Evolutionary conservation across 148 eudicot species (phyloP).

Genomic region (Heliamphora exappendiculata): DNA sequence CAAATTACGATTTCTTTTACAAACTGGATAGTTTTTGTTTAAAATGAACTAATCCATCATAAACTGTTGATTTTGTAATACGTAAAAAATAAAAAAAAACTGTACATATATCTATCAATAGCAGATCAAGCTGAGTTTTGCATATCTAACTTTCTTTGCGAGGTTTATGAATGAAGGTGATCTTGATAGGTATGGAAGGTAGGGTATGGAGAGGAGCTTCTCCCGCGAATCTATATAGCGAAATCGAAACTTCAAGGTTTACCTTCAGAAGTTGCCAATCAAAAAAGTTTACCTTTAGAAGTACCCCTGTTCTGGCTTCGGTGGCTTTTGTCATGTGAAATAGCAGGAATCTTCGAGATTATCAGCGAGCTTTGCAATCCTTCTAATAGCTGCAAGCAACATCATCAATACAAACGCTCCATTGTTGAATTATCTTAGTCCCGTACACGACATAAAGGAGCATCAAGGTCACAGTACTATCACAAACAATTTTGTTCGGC

Average conservation of each 20-base stretch:
- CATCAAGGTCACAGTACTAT: background rate
- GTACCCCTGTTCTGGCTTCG: constrained; percentile 34
- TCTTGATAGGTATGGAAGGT: too few species aligned
- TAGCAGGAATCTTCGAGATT: constrained; percentile 60
- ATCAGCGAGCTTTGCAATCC: constrained; percentile 76
- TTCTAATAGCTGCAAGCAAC: constrained; percentile 59
- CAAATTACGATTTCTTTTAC: too few species aligned
- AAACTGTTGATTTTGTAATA: too few species aligned
- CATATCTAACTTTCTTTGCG: too few species aligned
- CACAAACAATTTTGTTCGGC: too few species aligned
- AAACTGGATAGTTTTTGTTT: too few species aligned
- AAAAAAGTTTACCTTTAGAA: constrained; percentile 12
- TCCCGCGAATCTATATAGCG: background rate
- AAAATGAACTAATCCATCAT: too few species aligned
- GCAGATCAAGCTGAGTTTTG: too few species aligned
- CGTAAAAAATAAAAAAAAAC: too few species aligned
- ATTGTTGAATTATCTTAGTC: background rate
- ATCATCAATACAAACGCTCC: background rate
- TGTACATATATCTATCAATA: too few species aligned
- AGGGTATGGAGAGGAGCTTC: too few species aligned
- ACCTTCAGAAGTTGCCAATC: constrained; percentile 1
- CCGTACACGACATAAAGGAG: background rate
- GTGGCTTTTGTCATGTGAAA: constrained; percentile 57
- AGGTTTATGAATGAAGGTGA: too few species aligned
- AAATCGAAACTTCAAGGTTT: background rate